Evolutionary conservation across 225 moss, liverwort and hornwort species (phyloP).

Genomic region (Pleurozium schreberi): DNA sequence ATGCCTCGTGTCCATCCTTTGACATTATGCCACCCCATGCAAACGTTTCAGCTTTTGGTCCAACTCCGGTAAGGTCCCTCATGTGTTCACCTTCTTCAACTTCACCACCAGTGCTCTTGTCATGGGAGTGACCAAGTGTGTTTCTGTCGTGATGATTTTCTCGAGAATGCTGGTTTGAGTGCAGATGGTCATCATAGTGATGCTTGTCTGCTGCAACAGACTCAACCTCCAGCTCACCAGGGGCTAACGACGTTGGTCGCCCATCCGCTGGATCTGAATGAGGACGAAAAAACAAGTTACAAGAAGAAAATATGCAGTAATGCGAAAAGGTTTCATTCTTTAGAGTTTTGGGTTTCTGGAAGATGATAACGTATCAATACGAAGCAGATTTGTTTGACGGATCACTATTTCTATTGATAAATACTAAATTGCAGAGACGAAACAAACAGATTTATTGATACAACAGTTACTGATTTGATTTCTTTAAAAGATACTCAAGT

Average conservation of each 20-base stretch:
- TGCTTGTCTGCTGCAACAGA: constrained; percentile 2
- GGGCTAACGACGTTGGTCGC: constrained; percentile 39
- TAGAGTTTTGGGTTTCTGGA: neutral
- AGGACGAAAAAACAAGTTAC: neutral
- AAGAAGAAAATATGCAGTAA: neutral
- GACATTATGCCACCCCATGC: neutral
- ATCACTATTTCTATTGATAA: neutral
- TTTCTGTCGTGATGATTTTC: neutral
- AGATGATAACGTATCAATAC: neutral
- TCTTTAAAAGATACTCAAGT: neutral
- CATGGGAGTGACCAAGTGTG: neutral
- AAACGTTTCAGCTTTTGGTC: constrained; percentile 47
- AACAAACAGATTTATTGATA: neutral
- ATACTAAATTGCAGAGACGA: neutral
- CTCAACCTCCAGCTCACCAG: constrained; percentile 38
- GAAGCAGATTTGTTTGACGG: neutral
- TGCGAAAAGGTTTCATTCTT: neutral
- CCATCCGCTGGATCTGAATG: constrained; percentile 86
- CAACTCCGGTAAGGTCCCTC: constrained; percentile 41
- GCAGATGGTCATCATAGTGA: neutral
- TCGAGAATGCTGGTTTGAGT: neutral
- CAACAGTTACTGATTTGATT: neutral
- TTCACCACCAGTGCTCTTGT: neutral
- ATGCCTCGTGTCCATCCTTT: constrained; percentile 11
- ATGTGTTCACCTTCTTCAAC: constrained; percentile 10